A percentile compares a stretch with the other conserved stretches of the same genome.
Conservation (phyloP, 805 yeast species). For the Ogataea chonburiensis region DNA sequence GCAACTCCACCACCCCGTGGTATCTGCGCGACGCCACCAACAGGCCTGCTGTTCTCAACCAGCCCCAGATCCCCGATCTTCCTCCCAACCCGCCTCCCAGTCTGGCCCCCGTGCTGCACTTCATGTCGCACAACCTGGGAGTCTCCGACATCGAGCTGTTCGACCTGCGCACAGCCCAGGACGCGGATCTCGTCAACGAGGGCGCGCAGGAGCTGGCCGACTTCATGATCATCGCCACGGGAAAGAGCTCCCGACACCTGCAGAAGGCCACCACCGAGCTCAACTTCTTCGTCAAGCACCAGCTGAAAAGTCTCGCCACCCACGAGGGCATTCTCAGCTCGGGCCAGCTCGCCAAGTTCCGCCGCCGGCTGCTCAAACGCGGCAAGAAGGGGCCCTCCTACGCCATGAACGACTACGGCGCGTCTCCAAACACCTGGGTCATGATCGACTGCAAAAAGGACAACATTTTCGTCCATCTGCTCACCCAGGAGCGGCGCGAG, state of each 20-base stretch:
- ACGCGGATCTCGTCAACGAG: slow-evolving; percentile 26
- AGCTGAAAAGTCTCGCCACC: slow-evolving; percentile 43
- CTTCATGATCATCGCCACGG: slow-evolving; percentile 66
- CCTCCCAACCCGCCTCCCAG: slow-evolving; percentile 60
- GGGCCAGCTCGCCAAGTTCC: slow-evolving; percentile 50
- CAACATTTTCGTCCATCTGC: slow-evolving; percentile 65
- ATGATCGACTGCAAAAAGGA: slow-evolving; percentile 68
- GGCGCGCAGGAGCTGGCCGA: slow-evolving; percentile 40
- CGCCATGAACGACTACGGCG: slow-evolving; percentile 57
- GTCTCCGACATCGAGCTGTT: slow-evolving; percentile 59
- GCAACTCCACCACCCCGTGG: slow-evolving; percentile 30
- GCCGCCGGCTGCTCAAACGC: slow-evolving; percentile 50
- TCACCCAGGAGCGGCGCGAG: slow-evolving; percentile 67
- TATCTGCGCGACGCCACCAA: slow-evolving; percentile 32
- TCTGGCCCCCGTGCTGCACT: slow-evolving; percentile 43
- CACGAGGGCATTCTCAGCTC: slow-evolving; percentile 73
- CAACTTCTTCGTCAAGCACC: slow-evolving; percentile 55
- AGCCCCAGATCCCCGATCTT: slow-evolving; percentile 48
- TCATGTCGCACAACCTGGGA: slow-evolving; percentile 61
- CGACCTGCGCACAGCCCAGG: slow-evolving; percentile 50
- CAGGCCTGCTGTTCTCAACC: slow-evolving; percentile 23
- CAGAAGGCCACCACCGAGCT: slow-evolving; percentile 66
- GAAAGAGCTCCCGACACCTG: slow-evolving; percentile 74
- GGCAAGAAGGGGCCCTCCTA: slow-evolving; percentile 54
- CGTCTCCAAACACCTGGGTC: slow-evolving; percentile 73